Base-by-base conservation (phyloP, 192 early-diverging fungal species). In the Pilaira anomala region DNA sequence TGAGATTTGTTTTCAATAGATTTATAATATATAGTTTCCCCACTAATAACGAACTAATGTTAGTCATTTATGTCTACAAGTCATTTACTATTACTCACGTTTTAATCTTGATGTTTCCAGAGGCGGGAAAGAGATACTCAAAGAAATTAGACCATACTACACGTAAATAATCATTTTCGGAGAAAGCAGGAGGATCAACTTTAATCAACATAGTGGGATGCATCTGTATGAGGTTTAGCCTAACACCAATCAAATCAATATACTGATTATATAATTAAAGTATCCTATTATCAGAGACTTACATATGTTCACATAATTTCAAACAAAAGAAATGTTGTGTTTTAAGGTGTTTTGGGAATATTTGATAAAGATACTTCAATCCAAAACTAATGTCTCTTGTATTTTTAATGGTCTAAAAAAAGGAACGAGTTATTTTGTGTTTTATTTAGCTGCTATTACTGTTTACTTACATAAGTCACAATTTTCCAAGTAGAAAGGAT, bases 291-390 rank as follows among this genome's bases (percentile, higher is more conserved):
- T 55, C 53, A 55, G 29, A 55, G 53, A 39, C 53, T 55, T 55
- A 55, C 53, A 55, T 55, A 33, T 55, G 53, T 21, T 55, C 54
- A 57, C 33, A 22, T 40, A 57, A 41, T 40, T 57, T 57, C 21
- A 57, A 57, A 57, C 54, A 57, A 41, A 57, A 57, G 33, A 57
- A 36, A 24, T 57, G 54, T 22, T 57, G 33, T 42, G n/a, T 57
- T 57, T 57, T 57, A 39, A 41, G 33, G n/a, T 57, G 54, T 57
- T 57, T 57, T 57, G 54, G 54, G 33, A 57, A 57, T 57, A 57
- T 57, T 41, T 57, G 54, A 33, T 57, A 57, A 57, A 57, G 54
- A 40, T 57, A 57, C 54, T 57, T 57, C 33, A 57, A 40, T 57
- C 54, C 54, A 57, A 19, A 24, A 57, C 21, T 19, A 57, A 57